A percentile compares a stretch with the other conserved stretches of the same genome.
Conservation (phyloP, 169 alveolate species). For the Eimeria necatrix region DNA sequence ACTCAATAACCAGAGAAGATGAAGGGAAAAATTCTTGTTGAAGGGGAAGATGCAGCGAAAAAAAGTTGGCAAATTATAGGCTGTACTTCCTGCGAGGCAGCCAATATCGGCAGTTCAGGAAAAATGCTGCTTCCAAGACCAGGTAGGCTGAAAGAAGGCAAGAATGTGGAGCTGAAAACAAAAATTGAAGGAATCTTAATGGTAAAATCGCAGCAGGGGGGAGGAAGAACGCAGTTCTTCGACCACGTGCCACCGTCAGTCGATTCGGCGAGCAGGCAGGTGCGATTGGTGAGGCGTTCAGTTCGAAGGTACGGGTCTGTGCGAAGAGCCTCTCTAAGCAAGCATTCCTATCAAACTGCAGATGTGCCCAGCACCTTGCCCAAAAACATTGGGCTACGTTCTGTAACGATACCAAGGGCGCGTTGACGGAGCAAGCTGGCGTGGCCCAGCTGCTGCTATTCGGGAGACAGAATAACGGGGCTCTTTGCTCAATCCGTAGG, state of each 20-base stretch:
- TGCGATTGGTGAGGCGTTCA: background rate
- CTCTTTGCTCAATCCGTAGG: background rate
- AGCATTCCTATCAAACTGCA: background rate
- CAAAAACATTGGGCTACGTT: background rate
- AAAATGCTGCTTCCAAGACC: background rate
- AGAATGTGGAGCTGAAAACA: background rate
- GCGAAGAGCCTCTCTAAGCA: background rate
- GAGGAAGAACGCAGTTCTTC: background rate
- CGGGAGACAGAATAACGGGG: background rate
- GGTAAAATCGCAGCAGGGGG: background rate
- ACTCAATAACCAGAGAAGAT: no score
- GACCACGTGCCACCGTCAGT: background rate
- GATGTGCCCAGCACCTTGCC: background rate
- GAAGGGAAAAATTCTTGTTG: background rate
- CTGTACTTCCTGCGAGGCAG: slow-evolving; percentile 20
- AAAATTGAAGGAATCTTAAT: background rate
- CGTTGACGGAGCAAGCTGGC: slow-evolving; percentile 55
- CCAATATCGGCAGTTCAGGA: background rate
- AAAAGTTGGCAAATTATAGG: no score
- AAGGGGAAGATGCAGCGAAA: background rate
- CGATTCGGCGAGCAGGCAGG: slow-evolving; percentile 65
- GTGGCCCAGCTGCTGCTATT: slow-evolving; percentile 12
- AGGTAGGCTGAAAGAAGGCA: background rate
- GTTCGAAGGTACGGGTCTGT: no score
- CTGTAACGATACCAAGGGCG: slow-evolving; percentile 29